A percentile compares a stretch with the other conserved stretches of the same genome.
Conservation (phyloP, 2,329 filamentous ascomycete genomes). For the Phaeosphaeria sp. region DNA sequence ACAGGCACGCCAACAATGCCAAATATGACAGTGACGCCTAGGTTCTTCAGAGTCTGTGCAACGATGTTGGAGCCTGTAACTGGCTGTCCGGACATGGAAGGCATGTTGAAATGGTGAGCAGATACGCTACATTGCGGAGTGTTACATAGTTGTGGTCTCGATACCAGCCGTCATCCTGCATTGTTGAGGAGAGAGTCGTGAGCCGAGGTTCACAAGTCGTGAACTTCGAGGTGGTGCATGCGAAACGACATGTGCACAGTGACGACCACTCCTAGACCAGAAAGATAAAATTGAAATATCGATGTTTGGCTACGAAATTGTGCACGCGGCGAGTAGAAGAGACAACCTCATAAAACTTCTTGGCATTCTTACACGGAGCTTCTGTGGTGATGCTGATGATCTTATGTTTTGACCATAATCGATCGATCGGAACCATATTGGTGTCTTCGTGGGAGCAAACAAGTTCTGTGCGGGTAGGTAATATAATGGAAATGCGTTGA, state of each 20-base stretch:
- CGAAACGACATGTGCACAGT: neutral
- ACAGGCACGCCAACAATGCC: conserved; percentile 64
- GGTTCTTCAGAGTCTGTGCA: conserved; percentile 56
- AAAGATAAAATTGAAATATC: too few relatives aligned
- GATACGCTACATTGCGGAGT: too few relatives aligned
- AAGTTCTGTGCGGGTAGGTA: too few relatives aligned
- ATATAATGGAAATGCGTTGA: too few relatives aligned
- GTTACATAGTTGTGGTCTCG: neutral
- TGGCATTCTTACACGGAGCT: neutral
- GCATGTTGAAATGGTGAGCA: neutral
- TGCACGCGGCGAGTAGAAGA: too few relatives aligned
- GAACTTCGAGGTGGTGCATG: conserved; percentile 1
- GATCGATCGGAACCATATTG: too few relatives aligned
- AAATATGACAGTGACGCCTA: conserved; percentile 60
- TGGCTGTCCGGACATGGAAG: neutral
- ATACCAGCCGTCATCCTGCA: neutral
- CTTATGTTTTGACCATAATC: too few relatives aligned
- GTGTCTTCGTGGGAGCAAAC: too few relatives aligned
- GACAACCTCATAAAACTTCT: too few relatives aligned
- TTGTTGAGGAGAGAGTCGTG: conserved; percentile 5
- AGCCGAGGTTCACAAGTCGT: conserved; percentile 16
- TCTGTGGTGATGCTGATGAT: neutral
- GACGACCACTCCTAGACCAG: too few relatives aligned
- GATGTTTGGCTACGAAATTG: too few relatives aligned
- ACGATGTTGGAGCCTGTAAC: conserved; percentile 38